Base-by-base conservation (phyloP, 2,329 filamentous ascomycete genomes). In the Erysiphe pisi region DNA sequence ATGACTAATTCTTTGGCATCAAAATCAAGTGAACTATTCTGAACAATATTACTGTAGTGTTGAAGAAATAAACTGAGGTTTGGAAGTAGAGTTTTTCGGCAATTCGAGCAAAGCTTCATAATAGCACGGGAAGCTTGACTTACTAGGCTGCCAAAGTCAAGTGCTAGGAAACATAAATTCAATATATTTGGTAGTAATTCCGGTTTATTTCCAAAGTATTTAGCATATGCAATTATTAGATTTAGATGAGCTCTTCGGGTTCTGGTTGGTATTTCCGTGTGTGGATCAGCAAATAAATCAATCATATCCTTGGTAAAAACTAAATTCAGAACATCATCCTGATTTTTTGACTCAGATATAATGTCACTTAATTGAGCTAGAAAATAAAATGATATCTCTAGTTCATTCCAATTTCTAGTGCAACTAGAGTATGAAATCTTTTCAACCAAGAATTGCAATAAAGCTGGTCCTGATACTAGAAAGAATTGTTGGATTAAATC, bases 401-500 rank as follows among this genome's bases (percentile, higher is more conserved):
- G 83, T 80, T 89, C 85, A 73, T 85, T 80, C 89, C 89, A 90
- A 12, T 85, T 84, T 63, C 84, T 84, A 9, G 82, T 83, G 22
- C 83, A 81, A 22, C 89, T 81, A 2, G 86, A 85, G 77, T 85
- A 84, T 47, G 88, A 82, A 28, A 87, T 84, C n/a, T 88, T 80
- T 68, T 87, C 84, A 61, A 85, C 85, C 79, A 91, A 90, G 11
- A 85, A 85, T 0, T 85, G 84, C 61, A 91, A 84, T 16, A 91
- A 82, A 52, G 85, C 82, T 36, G 86, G 84, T 0, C 88, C 88
- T 63, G 87, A 85, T 22, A 91, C 83, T 3, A 89, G 85, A 79
- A 90, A 94, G 2, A 90, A 87, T 1, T 90, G 89, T 79, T 93
- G 89, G 43, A 95, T 84, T 75, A 95, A 86, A 81, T 96, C 92